Evolutionary conservation across 2,329 filamentous ascomycete genomes (phyloP).

Genomic region (Neofusicoccum sp.): DNA sequence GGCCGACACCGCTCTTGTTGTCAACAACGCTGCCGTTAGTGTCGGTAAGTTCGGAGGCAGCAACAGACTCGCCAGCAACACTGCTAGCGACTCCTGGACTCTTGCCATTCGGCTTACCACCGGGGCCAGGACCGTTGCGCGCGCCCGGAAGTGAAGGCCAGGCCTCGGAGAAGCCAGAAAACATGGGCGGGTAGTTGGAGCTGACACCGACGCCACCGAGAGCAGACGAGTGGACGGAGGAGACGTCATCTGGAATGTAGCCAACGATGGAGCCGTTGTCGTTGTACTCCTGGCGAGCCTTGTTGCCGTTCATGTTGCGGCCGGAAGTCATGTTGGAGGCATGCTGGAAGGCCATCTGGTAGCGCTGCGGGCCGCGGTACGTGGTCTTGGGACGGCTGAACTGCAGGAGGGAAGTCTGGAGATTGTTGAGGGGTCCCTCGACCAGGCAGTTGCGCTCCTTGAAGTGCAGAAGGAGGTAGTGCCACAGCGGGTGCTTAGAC

Average conservation of each 20-base stretch:
- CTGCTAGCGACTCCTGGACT: slow-evolving; percentile 60
- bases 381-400: slow-evolving; percentile 92
- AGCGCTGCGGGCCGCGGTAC: slow-evolving; percentile 84
- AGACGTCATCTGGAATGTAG: slow-evolving; percentile 96
- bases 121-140: slow-evolving; percentile 63
- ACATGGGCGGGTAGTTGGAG: slow-evolving; percentile 89
- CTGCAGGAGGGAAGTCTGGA: slow-evolving; percentile 93
- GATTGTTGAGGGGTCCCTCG: slow-evolving; percentile 88
- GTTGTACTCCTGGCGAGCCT: slow-evolving; percentile 53
- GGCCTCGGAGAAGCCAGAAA: slow-evolving; percentile 84
- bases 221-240: slow-evolving; percentile 88
- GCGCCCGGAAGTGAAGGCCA: slow-evolving; percentile 81
- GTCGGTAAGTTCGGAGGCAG: slow-evolving; percentile 87
- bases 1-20: slow-evolving; percentile 66
- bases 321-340: slow-evolving; percentile 58
- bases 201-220: slow-evolving; percentile 80
- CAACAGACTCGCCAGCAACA: slow-evolving; percentile 86
- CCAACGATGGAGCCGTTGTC: slow-evolving; percentile 89
- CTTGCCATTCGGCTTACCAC: slow-evolving; percentile 54
- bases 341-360: slow-evolving; percentile 75
- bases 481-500: slow-evolving; percentile 97
- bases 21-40: slow-evolving; percentile 74
- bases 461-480: slow-evolving; percentile 91
- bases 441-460: slow-evolving; percentile 96
- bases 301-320: slow-evolving; percentile 45